Base-by-base conservation (phyloP, 495 filamentous ascomycete genomes). In the Aspergillus sclerotiicarbonarius region DNA sequence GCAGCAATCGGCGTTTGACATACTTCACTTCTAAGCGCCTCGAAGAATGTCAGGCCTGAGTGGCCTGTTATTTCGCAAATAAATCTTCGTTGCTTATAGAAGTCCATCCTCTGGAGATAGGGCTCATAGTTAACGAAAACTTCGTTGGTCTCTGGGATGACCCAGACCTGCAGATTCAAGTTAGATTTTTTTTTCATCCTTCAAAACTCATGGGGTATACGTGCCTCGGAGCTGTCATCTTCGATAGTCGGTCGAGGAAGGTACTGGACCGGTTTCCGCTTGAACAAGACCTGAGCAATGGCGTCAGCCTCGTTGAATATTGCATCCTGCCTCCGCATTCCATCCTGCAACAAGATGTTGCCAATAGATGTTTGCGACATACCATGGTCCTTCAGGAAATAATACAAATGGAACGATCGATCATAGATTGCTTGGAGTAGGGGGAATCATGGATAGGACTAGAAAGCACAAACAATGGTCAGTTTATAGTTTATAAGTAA, bases 11-110 rank as follows among this genome's bases (percentile, higher is more conserved):
- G 6, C 39, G 13, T 35, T 30, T 8, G 50, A 74, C 86, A 41
- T 84, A 97, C 94, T 84, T 98, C 95, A 71, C 92, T 96, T 68
- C 90, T 85, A 15, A 92, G 79, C 4, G 94, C 94, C 53, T 98
- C 91, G 57, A 96, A 97, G 71, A 96, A 98, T n/a, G 81, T 93
- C 62, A 97, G 73, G 29, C 88, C 89, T 29, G 92, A 95, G 71
- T 96, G 92, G 33, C 94, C 94, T 3, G 90, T 97, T 58, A 97
- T 93, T 61, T 94, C 88, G 70, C 93, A 96, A 52, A 93, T 96
- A 67, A 98, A 99, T 45, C 87, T 85, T 58, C 87, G 89, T 84
- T 95, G 90, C 55, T 88, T 92, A 68, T 96, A 96, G 69, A 96
- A 96, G 70, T 98, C 93, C 82, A 91, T 85, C 35, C 92, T 82